Evolutionary conservation across 1,139 yeast genomes (phyloP).

Genomic region (Nematodospora anomalae): DNA sequence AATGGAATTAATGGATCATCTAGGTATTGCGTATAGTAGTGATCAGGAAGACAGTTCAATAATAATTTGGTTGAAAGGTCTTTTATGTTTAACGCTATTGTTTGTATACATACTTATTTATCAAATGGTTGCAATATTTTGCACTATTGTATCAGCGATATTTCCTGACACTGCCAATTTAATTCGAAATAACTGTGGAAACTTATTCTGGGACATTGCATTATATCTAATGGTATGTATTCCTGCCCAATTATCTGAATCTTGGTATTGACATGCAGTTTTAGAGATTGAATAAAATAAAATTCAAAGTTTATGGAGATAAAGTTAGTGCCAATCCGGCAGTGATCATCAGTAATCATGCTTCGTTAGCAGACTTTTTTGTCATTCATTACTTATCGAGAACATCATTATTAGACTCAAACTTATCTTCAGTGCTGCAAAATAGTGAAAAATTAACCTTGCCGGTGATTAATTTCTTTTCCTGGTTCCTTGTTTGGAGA

Average conservation of each 20-base stretch:
- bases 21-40: constrained; percentile 19
- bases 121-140: constrained; percentile 25
- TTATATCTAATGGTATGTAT: constrained; percentile 34
- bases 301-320: constrained; percentile 45
- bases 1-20: constrained; percentile 23
- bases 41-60: constrained; percentile 15
- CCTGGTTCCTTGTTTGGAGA: constrained; percentile 62
- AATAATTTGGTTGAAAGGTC: constrained; percentile 20
- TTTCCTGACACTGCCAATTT: constrained; percentile 31
- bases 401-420: constrained; percentile 14
- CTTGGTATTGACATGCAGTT: background rate
- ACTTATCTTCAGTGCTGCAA: constrained; percentile 8
- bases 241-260: background rate
- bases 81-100: constrained; percentile 18
- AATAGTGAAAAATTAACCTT: constrained; percentile 17
- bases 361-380: constrained; percentile 54
- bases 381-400: constrained; percentile 47
- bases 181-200: constrained; percentile 23
- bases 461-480: constrained; percentile 53
- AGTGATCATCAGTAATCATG: constrained; percentile 53
- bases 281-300: constrained; percentile 37
- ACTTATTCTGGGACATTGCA: constrained; percentile 38
- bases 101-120: constrained; percentile 19
- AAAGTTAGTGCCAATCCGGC: constrained; percentile 46
- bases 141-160: constrained; percentile 18